A percentile compares a stretch with the other conserved stretches of the same genome.
phyloP scores from a whole-genome alignment of 495 filamentous ascomycete species.

The Podospora fimiseda region DNA sequence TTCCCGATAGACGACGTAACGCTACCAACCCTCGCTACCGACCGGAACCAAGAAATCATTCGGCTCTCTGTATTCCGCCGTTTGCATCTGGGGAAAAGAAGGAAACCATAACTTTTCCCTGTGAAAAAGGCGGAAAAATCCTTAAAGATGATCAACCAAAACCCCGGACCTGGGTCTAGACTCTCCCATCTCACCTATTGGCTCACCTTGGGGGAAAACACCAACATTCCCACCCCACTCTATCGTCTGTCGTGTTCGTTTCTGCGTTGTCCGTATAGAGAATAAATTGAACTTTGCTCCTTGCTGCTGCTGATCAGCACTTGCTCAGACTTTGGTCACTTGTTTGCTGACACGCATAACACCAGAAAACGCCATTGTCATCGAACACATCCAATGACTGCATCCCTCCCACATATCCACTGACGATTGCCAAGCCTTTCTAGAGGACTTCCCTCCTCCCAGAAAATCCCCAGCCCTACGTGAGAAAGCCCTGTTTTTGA shows the following conservation, averaged over 20 bases:
- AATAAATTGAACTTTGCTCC: not conserved
- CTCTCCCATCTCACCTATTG: no score
- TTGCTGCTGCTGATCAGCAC: not conserved
- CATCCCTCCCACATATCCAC: not conserved
- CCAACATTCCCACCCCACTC: not conserved
- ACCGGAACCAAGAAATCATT: no score
- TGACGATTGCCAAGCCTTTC: conserved; percentile 2
- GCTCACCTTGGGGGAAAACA: no score
- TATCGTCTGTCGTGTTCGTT: not conserved
- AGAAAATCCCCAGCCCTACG: not conserved
- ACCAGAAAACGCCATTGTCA: not conserved
- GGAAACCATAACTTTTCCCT: no score
- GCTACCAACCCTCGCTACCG: no score
- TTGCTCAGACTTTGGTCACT: not conserved
- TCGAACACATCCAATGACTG: not conserved
- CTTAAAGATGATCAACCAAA: no score
- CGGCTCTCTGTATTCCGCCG: no score
- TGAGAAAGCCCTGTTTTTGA: not conserved
- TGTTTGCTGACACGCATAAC: conserved; percentile 9
- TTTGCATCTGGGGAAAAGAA: no score
- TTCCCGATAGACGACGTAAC: no score
- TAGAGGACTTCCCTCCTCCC: not conserved
- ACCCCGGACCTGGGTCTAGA: no score
- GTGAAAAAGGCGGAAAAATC: no score
- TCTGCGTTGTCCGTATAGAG: not conserved